Evolutionary conservation across 2,329 filamentous ascomycete genomes (phyloP), one percentile per base, ranked within the genome.

Genomic region (Fusarium pseudoanthophilum): DNA sequence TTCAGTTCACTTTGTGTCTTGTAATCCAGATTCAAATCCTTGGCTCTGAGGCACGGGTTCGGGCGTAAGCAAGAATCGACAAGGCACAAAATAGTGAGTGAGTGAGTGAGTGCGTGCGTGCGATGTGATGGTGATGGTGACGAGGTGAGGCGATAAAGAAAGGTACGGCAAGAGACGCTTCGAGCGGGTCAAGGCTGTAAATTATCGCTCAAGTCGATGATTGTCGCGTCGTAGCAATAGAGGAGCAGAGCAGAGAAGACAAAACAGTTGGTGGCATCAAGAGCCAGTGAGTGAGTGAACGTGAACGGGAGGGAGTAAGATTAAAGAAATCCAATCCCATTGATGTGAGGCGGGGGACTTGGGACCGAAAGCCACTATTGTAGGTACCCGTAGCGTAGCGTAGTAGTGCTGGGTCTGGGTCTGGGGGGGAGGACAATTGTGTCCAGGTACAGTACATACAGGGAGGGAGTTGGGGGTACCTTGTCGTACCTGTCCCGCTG

Each of bases 191-290:
- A 30, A 57, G 36, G 53, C 43, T 60, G 71, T 51, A 36, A 39
- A 45, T 71, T 67, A 73, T 67, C 49, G 53, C 57, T 71, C 71
- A 58, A 73, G 66, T 58, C 46, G 37, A 67, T 60, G 67, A 62
- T 64, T 74, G 43, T 60, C 71, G 66, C 62, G 61, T 66, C 28
- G 55, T 51, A 51, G 55, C 46, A 65, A 48, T 56, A 39, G 66
- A 71, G 67, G 39, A 73, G 55, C 70, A 73, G 46, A 49, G 7
- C 26, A 49, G 45, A 48, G 9, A 14, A 48, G 34, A 73, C 65
- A 73, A 66, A 73, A 36, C 66, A 73, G 71, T 62, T 58, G 61
- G 58, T 59, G 58, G 71, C 71, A 73, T 74, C 61, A 58, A 73
- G 61, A 73, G 51, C 62, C 56, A 71, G 69, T 34, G 53, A 63